Evolutionary conservation across 202 grass and related monocot species (phyloP).

Genomic region (Digitaria exilis): DNA sequence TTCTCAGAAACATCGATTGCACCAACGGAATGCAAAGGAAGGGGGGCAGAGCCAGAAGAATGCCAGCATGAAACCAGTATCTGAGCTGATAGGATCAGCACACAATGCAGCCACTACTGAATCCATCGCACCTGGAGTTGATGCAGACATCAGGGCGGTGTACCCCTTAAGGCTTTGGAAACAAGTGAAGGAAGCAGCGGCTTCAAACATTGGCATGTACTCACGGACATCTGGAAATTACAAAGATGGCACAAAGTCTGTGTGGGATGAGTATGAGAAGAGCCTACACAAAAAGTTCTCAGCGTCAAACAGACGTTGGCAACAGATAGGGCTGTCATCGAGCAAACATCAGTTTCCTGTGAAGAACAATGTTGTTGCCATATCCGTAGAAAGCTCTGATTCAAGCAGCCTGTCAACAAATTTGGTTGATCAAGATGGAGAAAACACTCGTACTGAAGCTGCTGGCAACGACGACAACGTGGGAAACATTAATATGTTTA

Average conservation of each 20-base stretch:
- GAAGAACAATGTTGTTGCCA: conserved; percentile 2
- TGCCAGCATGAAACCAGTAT: too few relatives aligned
- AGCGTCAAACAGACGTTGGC: not conserved
- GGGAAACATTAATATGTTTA: too few relatives aligned
- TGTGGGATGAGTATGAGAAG: conserved; percentile 23
- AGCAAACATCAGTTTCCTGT: not conserved
- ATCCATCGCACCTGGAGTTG: too few relatives aligned
- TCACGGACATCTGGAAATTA: not conserved
- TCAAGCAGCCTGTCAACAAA: too few relatives aligned
- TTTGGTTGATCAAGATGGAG: too few relatives aligned
- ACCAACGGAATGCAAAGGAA: too few relatives aligned
- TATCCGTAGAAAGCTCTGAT: too few relatives aligned
- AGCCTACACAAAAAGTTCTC: not conserved
- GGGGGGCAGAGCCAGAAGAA: too few relatives aligned
- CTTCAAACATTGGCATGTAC: not conserved
- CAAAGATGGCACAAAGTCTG: not conserved
- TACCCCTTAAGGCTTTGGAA: conserved; percentile 1
- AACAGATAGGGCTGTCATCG: not conserved
- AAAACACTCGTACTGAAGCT: too few relatives aligned
- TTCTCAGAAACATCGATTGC: conserved; percentile 39
- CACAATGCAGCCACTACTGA: too few relatives aligned
- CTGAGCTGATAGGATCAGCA: too few relatives aligned
- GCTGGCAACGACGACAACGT: too few relatives aligned
- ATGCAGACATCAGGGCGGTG: not conserved
- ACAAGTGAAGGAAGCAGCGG: not conserved